Base-by-base conservation (phyloP, 805 yeast species). In the Metschnikowia lachancei region DNA sequence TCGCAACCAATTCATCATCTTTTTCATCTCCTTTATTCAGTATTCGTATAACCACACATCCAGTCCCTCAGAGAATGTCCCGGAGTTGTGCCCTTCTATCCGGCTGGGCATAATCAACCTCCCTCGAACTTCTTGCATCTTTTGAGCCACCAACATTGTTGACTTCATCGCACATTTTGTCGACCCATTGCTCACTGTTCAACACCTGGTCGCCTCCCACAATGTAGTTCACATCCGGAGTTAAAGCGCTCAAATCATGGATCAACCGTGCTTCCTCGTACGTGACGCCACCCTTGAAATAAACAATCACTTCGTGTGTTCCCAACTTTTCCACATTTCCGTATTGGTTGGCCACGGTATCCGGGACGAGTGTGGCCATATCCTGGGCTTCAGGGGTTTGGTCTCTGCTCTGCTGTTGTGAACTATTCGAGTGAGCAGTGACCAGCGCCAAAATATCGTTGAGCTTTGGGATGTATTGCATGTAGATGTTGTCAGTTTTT, bases 241-340 rank as follows among this genome's bases (percentile, higher is more conserved):
- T 75, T 19, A 79, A 69, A 24, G 66, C 66, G 58, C 85, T 83
- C 52, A 90, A 72, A 50, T 89, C 87, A 45, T 85, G 81, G 4
- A 91, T 81, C 19, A 90, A 66, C 51, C 97, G 77, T 0, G 95
- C 87, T 63, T 94, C 99, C 64, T 92, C 98, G 61, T 81, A 89
- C 1, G 98, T 92, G 2, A 79, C 85, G 13, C 99, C 99, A 5
- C 97, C 98, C 42, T 88, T 80, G 43, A 86, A 66, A 60, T 82
- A 87, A 1, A 87, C 69, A 3, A 87, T 75, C n/a, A 87, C 69
- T 55, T 86, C 91, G 56, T 83, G 87, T n/a, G 54, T 50, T 22
- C 72, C 69, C 24, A 69, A 69, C 30, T 56, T 43, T 46, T 58
- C 46, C 1, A 45, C 31, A 16, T 49, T 31, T 2, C 67, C 67